Conservation (phyloP, 768 basidiomycete species). For the Mycena rebaudengoi region DNA sequence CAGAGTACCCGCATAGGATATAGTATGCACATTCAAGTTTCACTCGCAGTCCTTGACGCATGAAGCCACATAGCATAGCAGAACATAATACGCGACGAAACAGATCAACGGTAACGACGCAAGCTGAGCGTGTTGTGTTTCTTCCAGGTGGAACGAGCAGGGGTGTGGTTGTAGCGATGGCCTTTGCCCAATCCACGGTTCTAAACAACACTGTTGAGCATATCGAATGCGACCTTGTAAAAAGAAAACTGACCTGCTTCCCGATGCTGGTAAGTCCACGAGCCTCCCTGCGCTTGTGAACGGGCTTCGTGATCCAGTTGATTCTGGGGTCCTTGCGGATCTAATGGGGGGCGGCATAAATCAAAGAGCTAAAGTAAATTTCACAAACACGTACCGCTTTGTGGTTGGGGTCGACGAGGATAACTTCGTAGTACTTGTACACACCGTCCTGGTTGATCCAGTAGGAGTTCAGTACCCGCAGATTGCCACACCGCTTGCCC, state of each 20-base stretch:
- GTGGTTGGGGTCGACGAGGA: constrained; percentile 95
- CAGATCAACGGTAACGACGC: constrained; percentile 83
- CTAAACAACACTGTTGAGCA: constrained; percentile 46
- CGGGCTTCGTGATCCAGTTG: constrained; percentile 98
- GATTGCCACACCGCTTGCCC: constrained; percentile 93
- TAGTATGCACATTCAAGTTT: too few relatives aligned
- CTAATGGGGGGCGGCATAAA: constrained; percentile 43
- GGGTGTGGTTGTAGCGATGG: constrained; percentile 91
- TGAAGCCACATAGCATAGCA: constrained; percentile 27
- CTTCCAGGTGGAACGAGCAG: constrained; percentile 92
- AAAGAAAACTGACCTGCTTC: constrained; percentile 73
- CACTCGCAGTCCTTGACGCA: constrained; percentile 12
- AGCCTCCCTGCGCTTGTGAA: constrained; percentile 98
- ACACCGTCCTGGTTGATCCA: constrained; percentile 99
- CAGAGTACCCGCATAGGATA: too few relatives aligned
- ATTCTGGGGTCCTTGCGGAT: constrained; percentile 96
- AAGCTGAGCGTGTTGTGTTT: constrained; percentile 97
- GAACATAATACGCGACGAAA: constrained; percentile 28
- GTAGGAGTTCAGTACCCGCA: constrained; percentile 97
- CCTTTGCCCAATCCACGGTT: constrained; percentile 99
- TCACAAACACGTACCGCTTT: constrained; percentile 78
- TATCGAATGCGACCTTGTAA: not conserved
- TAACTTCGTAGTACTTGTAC: constrained; percentile 99
- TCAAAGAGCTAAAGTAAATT: not conserved
- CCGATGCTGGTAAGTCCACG: constrained; percentile 97